Conservation (phyloP, 371 early-diverging fungal species). For the Chytridium lagenaria region DNA sequence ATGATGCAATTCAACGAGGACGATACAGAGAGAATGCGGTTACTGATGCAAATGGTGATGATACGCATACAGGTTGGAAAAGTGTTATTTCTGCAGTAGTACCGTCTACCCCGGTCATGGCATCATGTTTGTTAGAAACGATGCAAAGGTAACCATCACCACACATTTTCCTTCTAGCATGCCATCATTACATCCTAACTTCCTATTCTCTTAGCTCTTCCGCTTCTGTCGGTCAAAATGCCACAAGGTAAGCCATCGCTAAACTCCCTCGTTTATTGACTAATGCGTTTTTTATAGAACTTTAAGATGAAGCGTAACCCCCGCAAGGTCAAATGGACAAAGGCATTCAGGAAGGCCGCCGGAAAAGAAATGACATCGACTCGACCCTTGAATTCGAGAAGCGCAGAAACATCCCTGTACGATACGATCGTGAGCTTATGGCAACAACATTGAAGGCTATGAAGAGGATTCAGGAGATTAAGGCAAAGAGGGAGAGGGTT, state of each 20-base stretch:
- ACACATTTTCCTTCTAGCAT: too few relatives aligned
- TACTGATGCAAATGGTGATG: not conserved
- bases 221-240: conserved; percentile 99
- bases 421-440: conserved; percentile 96
- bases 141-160: conserved; percentile 93
- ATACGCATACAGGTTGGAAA: conserved; percentile 79
- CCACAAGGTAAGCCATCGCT: conserved; percentile 66
- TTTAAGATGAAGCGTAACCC: conserved; percentile 99
- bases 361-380: conserved; percentile 99
- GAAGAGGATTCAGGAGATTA: conserved; percentile 94
- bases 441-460: conserved; percentile 94
- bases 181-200: too few relatives aligned
- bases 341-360: conserved; percentile 96
- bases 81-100: conserved; percentile 99
- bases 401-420: conserved; percentile 94
- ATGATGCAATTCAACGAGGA: too few relatives aligned
- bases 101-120: conserved; percentile 99
- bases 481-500: conserved; percentile 86
- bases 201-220: too few relatives aligned
- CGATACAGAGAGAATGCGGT: not conserved
- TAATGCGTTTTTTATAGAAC: too few relatives aligned
- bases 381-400: conserved; percentile 97
- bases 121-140: conserved; percentile 97
- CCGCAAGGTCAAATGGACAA: conserved; percentile 99
- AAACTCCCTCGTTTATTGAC: too few relatives aligned